Percentiles rank a stretch among this genome's conserved stretches.
Conservation (phyloP, 176 grass and related monocot genomes). For the Aegilops bicornis region DNA sequence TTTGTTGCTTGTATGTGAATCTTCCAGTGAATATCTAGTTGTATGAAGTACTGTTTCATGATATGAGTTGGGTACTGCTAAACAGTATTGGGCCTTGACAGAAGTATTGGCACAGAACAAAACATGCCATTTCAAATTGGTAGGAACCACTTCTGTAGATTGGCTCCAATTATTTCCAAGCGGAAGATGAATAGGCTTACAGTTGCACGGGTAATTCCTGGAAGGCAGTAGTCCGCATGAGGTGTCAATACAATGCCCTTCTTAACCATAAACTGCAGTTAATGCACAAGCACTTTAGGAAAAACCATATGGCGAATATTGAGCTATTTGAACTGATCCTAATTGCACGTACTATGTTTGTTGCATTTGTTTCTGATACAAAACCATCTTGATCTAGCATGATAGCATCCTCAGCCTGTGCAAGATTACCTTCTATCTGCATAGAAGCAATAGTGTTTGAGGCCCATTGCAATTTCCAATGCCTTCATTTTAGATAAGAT, state of each 20-base stretch:
- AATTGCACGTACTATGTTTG: slow-evolving; percentile 46
- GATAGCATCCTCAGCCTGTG: slow-evolving; percentile 79
- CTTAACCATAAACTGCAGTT: slow-evolving; percentile 96
- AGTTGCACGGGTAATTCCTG: slow-evolving; percentile 90
- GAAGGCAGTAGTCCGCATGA: slow-evolving; percentile 99
- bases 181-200: slow-evolving; percentile 53
- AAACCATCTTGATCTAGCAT: slow-evolving; percentile 99
- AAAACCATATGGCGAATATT: not conserved
- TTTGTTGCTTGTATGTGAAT: slow-evolving; percentile 2
- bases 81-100: not conserved
- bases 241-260: slow-evolving; percentile 87
- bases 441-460: slow-evolving; percentile 28
- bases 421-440: slow-evolving; percentile 96
- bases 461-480: slow-evolving; percentile 3
- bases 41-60: not conserved
- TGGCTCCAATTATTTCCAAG: slow-evolving; percentile 4
- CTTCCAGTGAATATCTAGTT: not conserved
- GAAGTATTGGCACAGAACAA: slow-evolving; percentile 1
- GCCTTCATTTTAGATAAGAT: not conserved
- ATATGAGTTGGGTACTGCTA: slow-evolving; percentile 15
- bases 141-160: not conserved
- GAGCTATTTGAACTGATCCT: not conserved
- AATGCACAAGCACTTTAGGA: slow-evolving; percentile 17
- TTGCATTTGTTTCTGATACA: slow-evolving; percentile 99
- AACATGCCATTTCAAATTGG: not conserved